Conservation (phyloP, 352 stramenopile species). For the Phytophthora constricta region DNA sequence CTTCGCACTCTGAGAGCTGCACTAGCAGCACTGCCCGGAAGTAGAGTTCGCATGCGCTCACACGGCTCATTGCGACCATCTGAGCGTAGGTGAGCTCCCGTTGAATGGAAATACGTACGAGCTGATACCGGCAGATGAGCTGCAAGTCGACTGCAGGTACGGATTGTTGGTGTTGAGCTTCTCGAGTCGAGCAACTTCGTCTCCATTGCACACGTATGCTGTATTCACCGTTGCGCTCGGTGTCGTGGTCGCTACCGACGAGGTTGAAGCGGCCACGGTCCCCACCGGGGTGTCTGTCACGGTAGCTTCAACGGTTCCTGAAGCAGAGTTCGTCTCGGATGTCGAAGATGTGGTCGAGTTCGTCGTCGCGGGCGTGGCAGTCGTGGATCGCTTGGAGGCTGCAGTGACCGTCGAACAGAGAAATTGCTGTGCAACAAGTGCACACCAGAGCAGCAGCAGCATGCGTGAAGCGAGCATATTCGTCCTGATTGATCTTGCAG, state of each 20-base stretch:
- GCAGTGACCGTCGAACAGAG: conserved; percentile 9
- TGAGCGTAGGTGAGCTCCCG: conserved; percentile 38
- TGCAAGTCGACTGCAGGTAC: conserved; percentile 37
- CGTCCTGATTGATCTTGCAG: neutral
- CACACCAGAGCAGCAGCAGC: conserved; percentile 15
- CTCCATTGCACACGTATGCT: conserved; percentile 39
- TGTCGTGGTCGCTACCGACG: neutral
- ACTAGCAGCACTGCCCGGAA: conserved; percentile 41
- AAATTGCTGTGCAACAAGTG: conserved; percentile 4
- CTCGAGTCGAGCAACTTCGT: conserved; percentile 36
- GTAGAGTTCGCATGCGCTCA: conserved; percentile 30
- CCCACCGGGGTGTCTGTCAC: conserved; percentile 15
- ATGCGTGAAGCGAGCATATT: conserved; percentile 13
- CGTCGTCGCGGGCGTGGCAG: conserved; percentile 14
- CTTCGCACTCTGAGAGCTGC: conserved; percentile 37
- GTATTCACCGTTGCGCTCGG: conserved; percentile 11
- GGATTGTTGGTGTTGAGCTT: conserved; percentile 37
- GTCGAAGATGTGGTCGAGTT: conserved; percentile 3
- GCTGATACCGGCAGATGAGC: conserved; percentile 20
- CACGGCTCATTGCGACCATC: conserved; percentile 36
- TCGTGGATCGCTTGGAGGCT: conserved; percentile 9
- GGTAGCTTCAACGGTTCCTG: neutral
- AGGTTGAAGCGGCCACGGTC: conserved; percentile 19
- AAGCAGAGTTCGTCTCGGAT: conserved; percentile 11
- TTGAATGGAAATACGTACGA: conserved; percentile 43